Evolutionary conservation across 495 filamentous ascomycete species (phyloP).

Genomic region (Letharia lupina): DNA sequence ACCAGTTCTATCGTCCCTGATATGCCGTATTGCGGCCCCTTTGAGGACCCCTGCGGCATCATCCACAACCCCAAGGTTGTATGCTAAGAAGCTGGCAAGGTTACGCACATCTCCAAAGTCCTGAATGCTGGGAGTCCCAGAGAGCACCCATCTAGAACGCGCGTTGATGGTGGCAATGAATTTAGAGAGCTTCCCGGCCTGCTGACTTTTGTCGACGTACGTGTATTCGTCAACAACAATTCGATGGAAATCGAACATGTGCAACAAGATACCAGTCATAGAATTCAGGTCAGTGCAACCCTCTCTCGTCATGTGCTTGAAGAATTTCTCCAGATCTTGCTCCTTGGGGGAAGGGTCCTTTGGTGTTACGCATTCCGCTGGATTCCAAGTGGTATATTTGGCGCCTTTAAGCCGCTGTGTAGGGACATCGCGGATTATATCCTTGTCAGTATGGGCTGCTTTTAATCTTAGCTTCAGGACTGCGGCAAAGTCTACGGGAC

Average conservation of each 20-base stretch:
- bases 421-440: conserved; percentile 24
- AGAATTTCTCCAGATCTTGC: neutral
- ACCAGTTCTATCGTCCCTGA: conserved; percentile 32
- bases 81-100: conserved; percentile 46
- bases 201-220: conserved; percentile 38
- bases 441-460: conserved; percentile 16
- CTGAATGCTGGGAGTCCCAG: conserved; percentile 53
- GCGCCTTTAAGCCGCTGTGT: conserved; percentile 31
- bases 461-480: conserved; percentile 28
- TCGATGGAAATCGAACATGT: conserved; percentile 54
- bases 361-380: conserved; percentile 17
- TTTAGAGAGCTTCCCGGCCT: conserved; percentile 25
- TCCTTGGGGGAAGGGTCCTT: neutral
- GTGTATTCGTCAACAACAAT: conserved; percentile 64
- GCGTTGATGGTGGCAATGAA: conserved; percentile 30
- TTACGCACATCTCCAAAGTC: conserved; percentile 52
- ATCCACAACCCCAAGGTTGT: conserved; percentile 48
- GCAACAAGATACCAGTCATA: conserved; percentile 36
- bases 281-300: neutral
- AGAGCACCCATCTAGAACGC: conserved; percentile 56
- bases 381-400: conserved; percentile 17
- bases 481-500: conserved; percentile 26
- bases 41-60: conserved; percentile 31
- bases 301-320: neutral
- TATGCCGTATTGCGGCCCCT: conserved; percentile 31